Base-by-base conservation (phyloP, 1,139 yeast species). In the Protomyces inouyei region DNA sequence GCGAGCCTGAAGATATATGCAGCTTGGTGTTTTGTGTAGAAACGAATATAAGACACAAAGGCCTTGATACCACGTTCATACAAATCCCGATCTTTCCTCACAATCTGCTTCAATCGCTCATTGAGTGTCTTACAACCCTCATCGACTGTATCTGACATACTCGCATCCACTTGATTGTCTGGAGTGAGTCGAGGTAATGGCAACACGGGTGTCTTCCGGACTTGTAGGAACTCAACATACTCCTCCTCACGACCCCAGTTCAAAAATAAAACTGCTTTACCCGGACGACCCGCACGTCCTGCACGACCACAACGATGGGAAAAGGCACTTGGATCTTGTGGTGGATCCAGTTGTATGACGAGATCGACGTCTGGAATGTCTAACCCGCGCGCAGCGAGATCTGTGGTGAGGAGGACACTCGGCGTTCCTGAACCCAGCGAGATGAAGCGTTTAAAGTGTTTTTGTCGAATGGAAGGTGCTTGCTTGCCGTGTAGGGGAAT, bases 251-350 rank as follows among this genome's bases (percentile, higher is more conserved):
- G 81, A 2, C 91, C 88, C 66, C 80, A 79, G 68, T 81, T 86
- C 59, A 92, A 76, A 76, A 91, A 81, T 0, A 88, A 84, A 4
- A 91, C 79, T 0, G 96, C 96, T 66, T 82, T 82, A 1, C 98
- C 98, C 3, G 81, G 82, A 68, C 84, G 85, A 66, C 91, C 91
- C 0, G 97, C 97, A 70, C 98, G 79, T 0, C 96, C 98, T 0
- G 97, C 90, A 73, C 98, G 81, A 21, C 98, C 98, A 76, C 93
- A 86, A 71, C 98, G 81, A 74, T 91, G 97, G 60, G 90, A 78
- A 71, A 91, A 91, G 69, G 88, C 85, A 71, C 87, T 93, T 0
- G 96, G 89, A 70, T 89, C 96, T 0, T 92, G 87, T 0, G 98
- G 97, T 2, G 97, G 96, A 69, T 91, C 97, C 48, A 90, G 70